Evolutionary conservation across 495 filamentous ascomycete species (phyloP).

Genomic region (Aspergillus olivimuriae): DNA sequence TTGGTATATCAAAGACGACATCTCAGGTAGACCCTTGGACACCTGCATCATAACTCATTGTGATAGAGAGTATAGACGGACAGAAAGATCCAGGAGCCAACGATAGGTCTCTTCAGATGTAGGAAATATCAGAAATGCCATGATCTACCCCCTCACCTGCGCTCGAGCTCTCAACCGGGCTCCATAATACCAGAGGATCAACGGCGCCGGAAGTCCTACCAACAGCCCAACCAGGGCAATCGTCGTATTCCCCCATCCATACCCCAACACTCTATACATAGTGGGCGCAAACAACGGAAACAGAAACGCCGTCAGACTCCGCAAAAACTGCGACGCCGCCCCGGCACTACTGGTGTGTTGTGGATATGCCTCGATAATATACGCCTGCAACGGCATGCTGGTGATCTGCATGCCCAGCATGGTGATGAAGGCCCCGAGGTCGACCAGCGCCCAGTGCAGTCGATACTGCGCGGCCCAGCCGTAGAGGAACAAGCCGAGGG

Average conservation of each 20-base stretch:
- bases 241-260: constrained; percentile 57
- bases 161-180: constrained; percentile 44
- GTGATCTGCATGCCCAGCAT: constrained; percentile 63
- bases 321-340: constrained; percentile 56
- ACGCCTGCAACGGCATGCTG: too few species aligned
- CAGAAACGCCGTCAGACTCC: constrained; percentile 61
- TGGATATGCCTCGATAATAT: constrained; percentile 44
- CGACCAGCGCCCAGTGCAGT: constrained; percentile 48
- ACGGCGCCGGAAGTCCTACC: constrained; percentile 50
- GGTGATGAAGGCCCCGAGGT: constrained; percentile 53
- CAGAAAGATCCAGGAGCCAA: too few species aligned
- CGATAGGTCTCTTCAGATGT: too few species aligned
- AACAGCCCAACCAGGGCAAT: constrained; percentile 46
- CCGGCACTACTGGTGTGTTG: constrained; percentile 65
- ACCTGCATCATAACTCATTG: too few species aligned
- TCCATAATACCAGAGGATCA: constrained; percentile 54
- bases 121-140: too few species aligned
- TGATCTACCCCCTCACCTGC: too few species aligned
- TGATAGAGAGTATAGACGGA: too few species aligned
- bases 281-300: constrained; percentile 71
- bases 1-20: too few species aligned
- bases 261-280: constrained; percentile 50
- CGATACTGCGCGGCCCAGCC: constrained; percentile 59
- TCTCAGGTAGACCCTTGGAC: too few species aligned
- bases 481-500: constrained; percentile 55